Conservation (phyloP, 495 filamentous ascomycete species). For the Penicillium bialowiezense region DNA sequence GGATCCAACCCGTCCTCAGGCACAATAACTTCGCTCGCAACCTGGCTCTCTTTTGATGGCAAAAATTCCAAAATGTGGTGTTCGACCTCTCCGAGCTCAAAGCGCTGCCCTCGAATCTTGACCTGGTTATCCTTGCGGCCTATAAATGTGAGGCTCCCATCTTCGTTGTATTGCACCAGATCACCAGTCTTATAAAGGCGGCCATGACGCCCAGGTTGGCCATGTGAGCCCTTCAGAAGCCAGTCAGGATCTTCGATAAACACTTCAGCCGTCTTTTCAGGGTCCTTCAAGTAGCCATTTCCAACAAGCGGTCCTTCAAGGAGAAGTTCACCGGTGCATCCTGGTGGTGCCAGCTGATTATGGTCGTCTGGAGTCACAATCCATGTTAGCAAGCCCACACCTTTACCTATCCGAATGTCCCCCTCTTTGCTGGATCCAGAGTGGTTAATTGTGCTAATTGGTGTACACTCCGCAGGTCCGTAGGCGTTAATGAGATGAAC, state of each 20-base stretch:
- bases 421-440: background rate
- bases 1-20: too few species aligned
- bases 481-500: conserved; percentile 14
- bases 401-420: background rate
- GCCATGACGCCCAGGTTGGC: background rate
- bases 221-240: conserved; percentile 13
- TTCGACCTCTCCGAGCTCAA: conserved; percentile 45
- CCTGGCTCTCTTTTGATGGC: too few species aligned
- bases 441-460: background rate
- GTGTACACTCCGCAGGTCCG: conserved; percentile 21
- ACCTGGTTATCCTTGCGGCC: conserved; percentile 38
- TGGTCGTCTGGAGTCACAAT: conserved; percentile 34
- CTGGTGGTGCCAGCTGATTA: conserved; percentile 33
- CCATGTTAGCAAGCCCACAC: conserved; percentile 20
- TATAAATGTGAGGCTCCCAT: conserved; percentile 24
- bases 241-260: conserved; percentile 40
- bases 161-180: conserved; percentile 17
- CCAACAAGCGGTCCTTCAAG: conserved; percentile 44
- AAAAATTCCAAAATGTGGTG: too few species aligned
- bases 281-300: conserved; percentile 38
- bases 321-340: conserved; percentile 41
- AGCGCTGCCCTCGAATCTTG: conserved; percentile 42
- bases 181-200: conserved; percentile 37
- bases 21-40: too few species aligned
- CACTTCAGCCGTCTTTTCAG: conserved; percentile 23